Base-by-base conservation (phyloP, 2,329 filamentous ascomycete species). In the Colletotrichum sp. region DNA sequence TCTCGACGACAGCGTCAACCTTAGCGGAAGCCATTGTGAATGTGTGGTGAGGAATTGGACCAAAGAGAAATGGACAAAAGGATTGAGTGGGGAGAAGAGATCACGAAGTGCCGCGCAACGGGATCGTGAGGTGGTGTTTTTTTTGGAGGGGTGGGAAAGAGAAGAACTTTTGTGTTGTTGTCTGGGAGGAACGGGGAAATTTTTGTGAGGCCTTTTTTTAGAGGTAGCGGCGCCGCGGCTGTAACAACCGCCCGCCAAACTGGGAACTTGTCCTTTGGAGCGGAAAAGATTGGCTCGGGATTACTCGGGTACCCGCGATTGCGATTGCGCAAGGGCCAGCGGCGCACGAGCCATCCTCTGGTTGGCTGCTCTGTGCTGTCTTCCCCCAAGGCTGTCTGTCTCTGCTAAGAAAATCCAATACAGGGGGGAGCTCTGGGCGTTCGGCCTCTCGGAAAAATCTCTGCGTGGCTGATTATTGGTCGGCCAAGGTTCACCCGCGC, bases 21-120 rank as follows among this genome's bases (percentile, higher is more conserved):
- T 88, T 87, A 81, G 84, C 79, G 79, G 83, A 81, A 78, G 88
- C 84, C 88, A 89, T 89, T 87, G 84, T 84, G 83, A 82, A 70
- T 75, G 70, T 74, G 69, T 64, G 72, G 70, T 71, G 59, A 62
- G 59, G 65, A 75, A 75, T 78, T 52, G 64, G 75, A 79, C 70
- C 69, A 75, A 39, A 72, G 78, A 72, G 73, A 79, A 72, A 79
- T 80, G 77, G 74, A 77, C 79, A 79, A 82, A 80, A 52, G 77
- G 80, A 80, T 78, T 81, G 84, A 84, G 84, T 76, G 83, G 84
- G 83, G 83, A 83, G 80, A 52, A 52, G 76, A 66, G 63, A 62
- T 72, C 75, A 77, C 77, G 77, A 78, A 76, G 57, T 52, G 64
- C 71, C 71, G 71, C 69, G 72, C 68, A 70, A 78, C 60, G 72